phyloP scores from a whole-genome alignment of 1,284 basidiomycete species.

The Boletus mariae region DNA sequence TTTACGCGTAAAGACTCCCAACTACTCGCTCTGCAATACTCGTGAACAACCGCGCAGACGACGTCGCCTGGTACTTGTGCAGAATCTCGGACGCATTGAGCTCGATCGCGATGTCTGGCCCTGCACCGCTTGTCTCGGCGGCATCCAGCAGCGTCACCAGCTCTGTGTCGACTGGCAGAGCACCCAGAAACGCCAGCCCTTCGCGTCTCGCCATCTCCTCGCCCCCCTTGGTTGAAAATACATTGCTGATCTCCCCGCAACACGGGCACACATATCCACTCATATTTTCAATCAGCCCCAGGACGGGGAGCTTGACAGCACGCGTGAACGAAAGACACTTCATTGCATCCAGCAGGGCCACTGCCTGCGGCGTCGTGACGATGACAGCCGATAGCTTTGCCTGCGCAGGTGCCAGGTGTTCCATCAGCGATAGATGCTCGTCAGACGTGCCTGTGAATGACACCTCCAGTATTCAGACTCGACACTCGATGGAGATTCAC shows the following conservation, averaged over 20 bases:
- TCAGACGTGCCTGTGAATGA: constrained; percentile 82
- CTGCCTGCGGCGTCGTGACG: constrained; percentile 97
- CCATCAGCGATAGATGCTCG: constrained; percentile 94
- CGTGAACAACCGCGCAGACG: constrained; percentile 59
- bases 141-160: constrained; percentile 87
- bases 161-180: constrained; percentile 91
- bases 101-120: constrained; percentile 13
- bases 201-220: constrained; percentile 81
- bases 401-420: constrained; percentile 87
- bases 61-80: constrained; percentile 54
- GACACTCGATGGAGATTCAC: constrained; percentile 25
- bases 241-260: constrained; percentile 89
- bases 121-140: constrained; percentile 35
- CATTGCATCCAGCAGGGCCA: constrained; percentile 91
- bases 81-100: constrained; percentile 45
- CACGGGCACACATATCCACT: constrained; percentile 97
- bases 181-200: constrained; percentile 77
- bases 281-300: constrained; percentile 98
- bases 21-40: constrained; percentile 46
- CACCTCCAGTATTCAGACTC: constrained; percentile 5
- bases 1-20: not conserved
- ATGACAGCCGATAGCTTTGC: constrained; percentile 80
- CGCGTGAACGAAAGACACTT: constrained; percentile 96
- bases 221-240: constrained; percentile 94
- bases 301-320: constrained; percentile 81